Conservation (phyloP, 2,329 filamentous ascomycete species). For the Teratosphaeria nubilosa region DNA sequence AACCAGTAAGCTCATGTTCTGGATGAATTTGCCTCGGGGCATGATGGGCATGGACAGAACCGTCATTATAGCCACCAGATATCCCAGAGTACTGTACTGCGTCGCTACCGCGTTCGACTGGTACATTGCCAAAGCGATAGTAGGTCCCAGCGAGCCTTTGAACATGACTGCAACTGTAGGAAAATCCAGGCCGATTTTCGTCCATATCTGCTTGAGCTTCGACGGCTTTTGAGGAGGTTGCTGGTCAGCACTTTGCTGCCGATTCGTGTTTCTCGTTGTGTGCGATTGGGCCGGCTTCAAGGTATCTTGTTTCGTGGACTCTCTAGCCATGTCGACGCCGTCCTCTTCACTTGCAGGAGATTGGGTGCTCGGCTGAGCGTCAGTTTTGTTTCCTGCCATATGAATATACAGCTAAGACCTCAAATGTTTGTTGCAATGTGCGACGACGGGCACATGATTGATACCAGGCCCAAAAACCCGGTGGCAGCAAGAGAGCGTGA, state of each 20-base stretch:
- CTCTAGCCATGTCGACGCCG: not conserved
- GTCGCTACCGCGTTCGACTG: slow-evolving; percentile 40
- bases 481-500: not conserved
- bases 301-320: not conserved
- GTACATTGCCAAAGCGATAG: slow-evolving; percentile 25
- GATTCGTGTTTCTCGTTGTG: not conserved
- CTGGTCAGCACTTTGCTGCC: not conserved
- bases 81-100: slow-evolving; percentile 47
- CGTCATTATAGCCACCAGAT: slow-evolving; percentile 56
- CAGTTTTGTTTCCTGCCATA: not conserved
- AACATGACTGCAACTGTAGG: slow-evolving; percentile 23
- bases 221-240: slow-evolving; percentile 10
- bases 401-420: not conserved
- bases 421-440: not conserved
- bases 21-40: slow-evolving; percentile 61
- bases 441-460: not conserved
- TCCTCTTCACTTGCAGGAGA: not conserved
- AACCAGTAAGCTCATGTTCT: slow-evolving; percentile 54
- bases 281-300: not conserved
- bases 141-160: slow-evolving; percentile 26
- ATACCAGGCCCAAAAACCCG: not conserved
- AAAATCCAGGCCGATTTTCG: slow-evolving; percentile 21
- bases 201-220: slow-evolving; percentile 18
- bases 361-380: not conserved
- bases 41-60: slow-evolving; percentile 56